phyloP scores from a whole-genome alignment of 306 rosid species.

The Hippophae gyantsensis region DNA sequence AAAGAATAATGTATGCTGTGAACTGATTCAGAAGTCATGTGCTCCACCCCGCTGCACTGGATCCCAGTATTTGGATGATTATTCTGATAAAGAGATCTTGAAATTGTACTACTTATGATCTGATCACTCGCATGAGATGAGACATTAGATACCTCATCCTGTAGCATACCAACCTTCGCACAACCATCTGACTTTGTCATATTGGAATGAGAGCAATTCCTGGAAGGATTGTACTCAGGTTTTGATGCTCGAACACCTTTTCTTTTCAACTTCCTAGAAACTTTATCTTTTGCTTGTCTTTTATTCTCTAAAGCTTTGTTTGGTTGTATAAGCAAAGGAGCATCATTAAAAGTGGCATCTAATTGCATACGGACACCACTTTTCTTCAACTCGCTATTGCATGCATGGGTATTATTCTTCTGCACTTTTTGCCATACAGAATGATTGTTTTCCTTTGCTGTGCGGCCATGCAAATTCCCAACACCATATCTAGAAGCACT shows the following conservation, averaged over 20 bases:
- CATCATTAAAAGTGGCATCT: constrained; percentile 26
- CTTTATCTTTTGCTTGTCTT: constrained; percentile 35
- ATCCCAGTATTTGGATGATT: constrained; percentile 16
- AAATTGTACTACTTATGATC: constrained; percentile 17
- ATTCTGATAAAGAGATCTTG: constrained; percentile 28
- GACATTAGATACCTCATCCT: constrained; percentile 23
- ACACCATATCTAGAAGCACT: constrained; percentile 35
- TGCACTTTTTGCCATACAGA: constrained; percentile 86
- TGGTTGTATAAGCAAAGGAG: constrained; percentile 28
- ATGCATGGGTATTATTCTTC: constrained; percentile 33
- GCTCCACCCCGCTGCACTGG: constrained; percentile 23
- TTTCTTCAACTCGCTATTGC: constrained; percentile 37
- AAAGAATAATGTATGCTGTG: constrained; percentile 20
- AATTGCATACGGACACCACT: constrained; percentile 26
- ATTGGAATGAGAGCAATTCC: constrained; percentile 33
- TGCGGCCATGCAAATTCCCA: constrained; percentile 33
- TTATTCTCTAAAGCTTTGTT: constrained; percentile 28
- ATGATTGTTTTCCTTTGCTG: constrained; percentile 56
- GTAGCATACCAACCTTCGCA: constrained; percentile 25
- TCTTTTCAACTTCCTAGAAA: constrained; percentile 40
- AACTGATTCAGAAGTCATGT: constrained; percentile 31
- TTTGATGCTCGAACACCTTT: constrained; percentile 26
- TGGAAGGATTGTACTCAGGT: constrained; percentile 32
- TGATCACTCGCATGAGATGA: constrained; percentile 29
- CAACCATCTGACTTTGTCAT: constrained; percentile 28